phyloP scores from a whole-genome alignment of 176 grass and related monocot genomes.

The Juncus inflexus region DNA sequence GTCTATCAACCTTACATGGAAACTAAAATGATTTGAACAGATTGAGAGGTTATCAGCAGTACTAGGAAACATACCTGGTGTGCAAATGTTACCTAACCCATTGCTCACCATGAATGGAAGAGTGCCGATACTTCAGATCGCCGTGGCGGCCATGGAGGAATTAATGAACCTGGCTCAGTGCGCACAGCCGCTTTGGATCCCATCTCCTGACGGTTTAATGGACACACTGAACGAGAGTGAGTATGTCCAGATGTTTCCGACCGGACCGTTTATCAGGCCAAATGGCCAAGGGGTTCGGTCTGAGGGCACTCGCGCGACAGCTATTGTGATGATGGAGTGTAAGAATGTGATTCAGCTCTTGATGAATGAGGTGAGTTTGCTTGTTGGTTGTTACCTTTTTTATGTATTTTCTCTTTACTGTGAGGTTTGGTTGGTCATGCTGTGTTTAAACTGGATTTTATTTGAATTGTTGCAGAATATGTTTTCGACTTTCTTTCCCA shows the following conservation, averaged over 20 bases:
- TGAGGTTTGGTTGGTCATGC: neutral
- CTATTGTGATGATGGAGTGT: slow-evolving; percentile 28
- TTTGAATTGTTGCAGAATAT: slow-evolving; percentile 38
- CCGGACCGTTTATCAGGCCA: neutral
- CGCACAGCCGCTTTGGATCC: slow-evolving; percentile 35
- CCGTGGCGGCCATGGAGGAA: slow-evolving; percentile 31
- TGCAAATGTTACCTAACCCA: slow-evolving; percentile 19
- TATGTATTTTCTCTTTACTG: neutral
- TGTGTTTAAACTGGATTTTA: slow-evolving; percentile 18
- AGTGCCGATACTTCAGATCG: slow-evolving; percentile 12
- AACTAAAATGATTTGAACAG: neutral
- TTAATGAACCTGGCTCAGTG: slow-evolving; percentile 25
- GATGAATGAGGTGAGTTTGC: slow-evolving; percentile 47
- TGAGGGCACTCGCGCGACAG: slow-evolving; percentile 46
- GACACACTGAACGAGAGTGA: slow-evolving; percentile 37
- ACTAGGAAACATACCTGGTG: slow-evolving; percentile 7
- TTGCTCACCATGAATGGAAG: neutral
- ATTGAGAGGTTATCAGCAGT: neutral
- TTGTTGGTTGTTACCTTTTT: neutral
- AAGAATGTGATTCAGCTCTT: slow-evolving; percentile 30
- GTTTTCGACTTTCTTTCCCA: slow-evolving; percentile 40
- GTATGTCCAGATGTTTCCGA: slow-evolving; percentile 29
- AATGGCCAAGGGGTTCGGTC: slow-evolving; percentile 1
- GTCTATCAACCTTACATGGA: neutral
- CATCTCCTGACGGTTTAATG: slow-evolving; percentile 15